These are phyloP conservation scores for Ceratocystis destructans DNA, from an alignment of 2,329 filamentous ascomycete species.

Conservation along the genomic window DNA sequence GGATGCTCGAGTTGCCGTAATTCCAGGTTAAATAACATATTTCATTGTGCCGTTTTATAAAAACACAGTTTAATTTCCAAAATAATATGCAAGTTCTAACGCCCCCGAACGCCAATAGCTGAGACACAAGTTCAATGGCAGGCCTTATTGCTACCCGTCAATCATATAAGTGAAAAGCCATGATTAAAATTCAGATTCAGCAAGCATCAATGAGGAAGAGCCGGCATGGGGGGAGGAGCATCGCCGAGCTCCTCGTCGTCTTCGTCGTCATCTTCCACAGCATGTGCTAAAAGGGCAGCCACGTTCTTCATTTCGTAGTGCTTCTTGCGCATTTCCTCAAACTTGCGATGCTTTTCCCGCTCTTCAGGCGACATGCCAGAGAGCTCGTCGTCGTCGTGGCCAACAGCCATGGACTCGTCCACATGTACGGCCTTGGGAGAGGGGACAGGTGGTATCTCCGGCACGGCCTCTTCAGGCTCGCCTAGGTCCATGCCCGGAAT, in stretches of 20 bases:
- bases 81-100: conserved; percentile 14
- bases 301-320: conserved; percentile 99
- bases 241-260: conserved; percentile 46
- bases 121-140: not conserved
- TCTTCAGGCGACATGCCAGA: conserved; percentile 54
- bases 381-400: conserved; percentile 43
- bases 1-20: not conserved
- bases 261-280: conserved; percentile 50
- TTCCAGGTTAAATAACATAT: not conserved
- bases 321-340: conserved; percentile 83
- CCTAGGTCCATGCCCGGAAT: conserved; percentile 87
- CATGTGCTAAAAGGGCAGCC: conserved; percentile 69
- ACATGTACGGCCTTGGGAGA: conserved; percentile 59
- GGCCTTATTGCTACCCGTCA: not conserved
- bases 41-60: not conserved
- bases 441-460: conserved; percentile 32
- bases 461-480: conserved; percentile 68
- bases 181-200: not conserved
- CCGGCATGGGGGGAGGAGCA: conserved; percentile 32
- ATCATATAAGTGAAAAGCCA: not conserved
- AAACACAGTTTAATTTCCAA: not conserved
- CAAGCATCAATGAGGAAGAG: conserved; percentile 27
- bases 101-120: conserved; percentile 13
- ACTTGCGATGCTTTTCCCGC: conserved; percentile 77
- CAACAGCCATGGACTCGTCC: conserved; percentile 41